A percentile compares a stretch with the other conserved stretches of the same genome.
Evolutionary conservation across 148 eudicot genomes (phyloP).

Genomic region (Cornus florida): DNA sequence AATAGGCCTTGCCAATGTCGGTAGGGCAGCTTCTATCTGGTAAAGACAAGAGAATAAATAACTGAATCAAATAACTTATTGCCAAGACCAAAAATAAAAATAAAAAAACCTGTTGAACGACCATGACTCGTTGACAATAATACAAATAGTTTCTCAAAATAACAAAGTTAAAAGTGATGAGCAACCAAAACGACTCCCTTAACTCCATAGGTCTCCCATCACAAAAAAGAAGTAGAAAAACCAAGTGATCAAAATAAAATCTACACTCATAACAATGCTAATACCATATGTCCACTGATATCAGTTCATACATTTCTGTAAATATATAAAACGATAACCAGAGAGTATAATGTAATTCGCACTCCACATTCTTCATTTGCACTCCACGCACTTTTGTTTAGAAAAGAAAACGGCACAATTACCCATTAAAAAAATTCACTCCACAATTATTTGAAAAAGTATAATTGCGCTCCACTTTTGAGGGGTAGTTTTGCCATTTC

Average conservation of each 20-base stretch:
- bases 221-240: neutral
- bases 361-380: too few species aligned
- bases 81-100: neutral
- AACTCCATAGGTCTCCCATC: neutral
- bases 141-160: neutral
- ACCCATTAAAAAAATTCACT: too few species aligned
- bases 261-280: neutral
- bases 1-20: conserved; percentile 85
- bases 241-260: neutral
- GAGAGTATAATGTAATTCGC: too few species aligned
- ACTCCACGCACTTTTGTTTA: too few species aligned
- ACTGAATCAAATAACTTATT: neutral
- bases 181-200: neutral
- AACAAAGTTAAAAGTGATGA: neutral
- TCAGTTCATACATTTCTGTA: neutral
- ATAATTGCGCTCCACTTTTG: too few species aligned
- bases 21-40: conserved; percentile 92
- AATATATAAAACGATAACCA: too few species aligned
- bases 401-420: too few species aligned
- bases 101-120: neutral
- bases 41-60: conserved; percentile 1
- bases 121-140: neutral
- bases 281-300: neutral
- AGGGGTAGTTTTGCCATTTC: too few species aligned
- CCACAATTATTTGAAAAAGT: too few species aligned